phyloP scores from a whole-genome alignment of 495 filamentous ascomycete species.

The Lasiosphaeria miniovina region DNA sequence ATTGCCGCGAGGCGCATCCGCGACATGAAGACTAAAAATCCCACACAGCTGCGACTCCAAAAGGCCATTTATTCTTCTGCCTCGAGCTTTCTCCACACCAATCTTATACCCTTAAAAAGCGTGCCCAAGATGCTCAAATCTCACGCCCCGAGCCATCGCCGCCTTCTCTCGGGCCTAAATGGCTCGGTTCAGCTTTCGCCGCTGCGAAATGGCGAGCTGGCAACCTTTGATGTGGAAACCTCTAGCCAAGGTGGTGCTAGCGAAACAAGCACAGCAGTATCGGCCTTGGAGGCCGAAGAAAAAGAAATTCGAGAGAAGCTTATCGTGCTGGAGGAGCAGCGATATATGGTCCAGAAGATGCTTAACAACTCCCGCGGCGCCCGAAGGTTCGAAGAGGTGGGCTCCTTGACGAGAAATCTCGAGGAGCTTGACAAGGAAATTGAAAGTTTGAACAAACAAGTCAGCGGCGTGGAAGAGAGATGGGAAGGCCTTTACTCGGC shows the following conservation, averaged over 20 bases:
- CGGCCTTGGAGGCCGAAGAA: constrained; percentile 78
- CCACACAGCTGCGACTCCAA: constrained; percentile 73
- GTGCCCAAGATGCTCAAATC: constrained; percentile 77
- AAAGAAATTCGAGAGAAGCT: constrained; percentile 78
- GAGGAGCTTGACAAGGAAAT: constrained; percentile 86
- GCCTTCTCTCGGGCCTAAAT: constrained; percentile 35
- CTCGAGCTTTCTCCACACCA: constrained; percentile 78
- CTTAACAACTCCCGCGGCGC: constrained; percentile 74
- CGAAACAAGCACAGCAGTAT: constrained; percentile 61
- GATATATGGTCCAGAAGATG: constrained; percentile 89
- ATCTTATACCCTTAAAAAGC: constrained; percentile 88
- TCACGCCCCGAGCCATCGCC: constrained; percentile 32
- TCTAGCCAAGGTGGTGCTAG: constrained; percentile 52
- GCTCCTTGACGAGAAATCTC: constrained; percentile 71
- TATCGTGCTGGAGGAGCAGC: constrained; percentile 91
- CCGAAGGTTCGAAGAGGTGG: constrained; percentile 86
- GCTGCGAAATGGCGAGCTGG: constrained; percentile 43
- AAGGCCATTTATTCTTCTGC: constrained; percentile 81
- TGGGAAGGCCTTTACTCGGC: constrained; percentile 48
- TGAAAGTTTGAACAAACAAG: constrained; percentile 55
- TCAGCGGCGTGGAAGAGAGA: constrained; percentile 53
- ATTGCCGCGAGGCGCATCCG: constrained; percentile 78
- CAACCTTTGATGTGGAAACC: constrained; percentile 51
- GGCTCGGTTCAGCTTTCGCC: constrained; percentile 28
- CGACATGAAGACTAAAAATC: constrained; percentile 66